These are phyloP conservation scores for Jatropha podagrica DNA, from an alignment of 441 rosid genomes.

Conservation along the genomic window DNA sequence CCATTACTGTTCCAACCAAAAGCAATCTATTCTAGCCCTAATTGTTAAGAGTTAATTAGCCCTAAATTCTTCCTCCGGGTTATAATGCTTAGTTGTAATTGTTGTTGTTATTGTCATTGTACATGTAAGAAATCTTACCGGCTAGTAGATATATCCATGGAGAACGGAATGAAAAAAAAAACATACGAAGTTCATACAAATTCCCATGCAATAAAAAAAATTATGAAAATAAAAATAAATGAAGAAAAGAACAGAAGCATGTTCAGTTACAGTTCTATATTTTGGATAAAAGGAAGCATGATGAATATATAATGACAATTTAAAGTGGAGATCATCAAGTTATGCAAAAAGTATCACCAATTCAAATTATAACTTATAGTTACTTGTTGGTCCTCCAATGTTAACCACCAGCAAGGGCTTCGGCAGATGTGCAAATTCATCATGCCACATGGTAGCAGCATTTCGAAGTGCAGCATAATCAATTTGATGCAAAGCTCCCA, in stretches of 20 bases:
- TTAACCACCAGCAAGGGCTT: slow-evolving; percentile 90
- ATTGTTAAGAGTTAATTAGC: no score
- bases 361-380: slow-evolving; percentile 25
- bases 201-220: background rate
- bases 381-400: slow-evolving; percentile 88
- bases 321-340: background rate
- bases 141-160: background rate
- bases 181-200: background rate
- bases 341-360: background rate
- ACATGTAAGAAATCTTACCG: background rate
- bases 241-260: background rate
- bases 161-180: slow-evolving; percentile 1
- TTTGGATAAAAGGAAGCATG: background rate
- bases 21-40: no score
- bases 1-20: no score
- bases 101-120: no score
- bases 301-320: background rate
- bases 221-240: background rate
- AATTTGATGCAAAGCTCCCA: slow-evolving; percentile 84
- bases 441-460: slow-evolving; percentile 85
- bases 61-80: no score
- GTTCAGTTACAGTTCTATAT: background rate
- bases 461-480: slow-evolving; percentile 73
- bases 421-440: slow-evolving; percentile 74
- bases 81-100: no score